A percentile compares a stretch with the other conserved stretches of the same genome.
Conservation (phyloP, 352 stramenopile genomes). For the Aphanomyces cochlioides region DNA sequence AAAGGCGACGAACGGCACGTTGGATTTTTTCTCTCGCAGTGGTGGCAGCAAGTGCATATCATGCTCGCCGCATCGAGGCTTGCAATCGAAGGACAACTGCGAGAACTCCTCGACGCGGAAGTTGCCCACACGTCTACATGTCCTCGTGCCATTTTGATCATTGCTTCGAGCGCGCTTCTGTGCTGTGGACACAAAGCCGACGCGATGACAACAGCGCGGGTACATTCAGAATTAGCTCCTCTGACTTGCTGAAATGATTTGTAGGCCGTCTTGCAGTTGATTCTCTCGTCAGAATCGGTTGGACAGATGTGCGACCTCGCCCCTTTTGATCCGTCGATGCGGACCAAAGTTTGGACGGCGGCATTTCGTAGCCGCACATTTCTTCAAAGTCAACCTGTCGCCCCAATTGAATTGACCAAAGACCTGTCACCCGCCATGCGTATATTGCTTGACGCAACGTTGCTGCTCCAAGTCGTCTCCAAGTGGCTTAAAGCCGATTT, state of each 20-base stretch:
- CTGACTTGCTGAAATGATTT: neutral
- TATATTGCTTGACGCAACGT: slow-evolving; percentile 4
- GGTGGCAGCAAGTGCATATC: neutral
- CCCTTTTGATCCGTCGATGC: slow-evolving; percentile 9
- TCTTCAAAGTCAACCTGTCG: neutral
- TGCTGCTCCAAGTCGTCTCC: slow-evolving; percentile 39
- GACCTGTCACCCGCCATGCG: slow-evolving; percentile 6
- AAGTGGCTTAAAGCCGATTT: slow-evolving; percentile 58
- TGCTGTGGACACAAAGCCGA: slow-evolving; percentile 44
- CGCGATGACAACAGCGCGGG: slow-evolving; percentile 14
- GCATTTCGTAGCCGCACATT: slow-evolving; percentile 24
- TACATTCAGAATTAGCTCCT: neutral
- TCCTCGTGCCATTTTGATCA: neutral
- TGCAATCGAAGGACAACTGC: slow-evolving; percentile 33
- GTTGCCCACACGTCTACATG: slow-evolving; percentile 46
- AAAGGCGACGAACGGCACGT: slow-evolving; percentile 14
- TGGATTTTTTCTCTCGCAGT: slow-evolving; percentile 17
- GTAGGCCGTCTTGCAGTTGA: slow-evolving; percentile 24
- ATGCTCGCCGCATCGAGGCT: neutral
- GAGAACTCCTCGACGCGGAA: slow-evolving; percentile 41
- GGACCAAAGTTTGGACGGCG: slow-evolving; percentile 16
- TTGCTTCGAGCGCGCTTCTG: slow-evolving; percentile 36
- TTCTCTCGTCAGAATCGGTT: slow-evolving; percentile 17
- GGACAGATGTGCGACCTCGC: neutral
- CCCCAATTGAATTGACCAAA: slow-evolving; percentile 1